Conservation (phyloP, 305 asterid species). For the Ilex paraguariensis region DNA sequence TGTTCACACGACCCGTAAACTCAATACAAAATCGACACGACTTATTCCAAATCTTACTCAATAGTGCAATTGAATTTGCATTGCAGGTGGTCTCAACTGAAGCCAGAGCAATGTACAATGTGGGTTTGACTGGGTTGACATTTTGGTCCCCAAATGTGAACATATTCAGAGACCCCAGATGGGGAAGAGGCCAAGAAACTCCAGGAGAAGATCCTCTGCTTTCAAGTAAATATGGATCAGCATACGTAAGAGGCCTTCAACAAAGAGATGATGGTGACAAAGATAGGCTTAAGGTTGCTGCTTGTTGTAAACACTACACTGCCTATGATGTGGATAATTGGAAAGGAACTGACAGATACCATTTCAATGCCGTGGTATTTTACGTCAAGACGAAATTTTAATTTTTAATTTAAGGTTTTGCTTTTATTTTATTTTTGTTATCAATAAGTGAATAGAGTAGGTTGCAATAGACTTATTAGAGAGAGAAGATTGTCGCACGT, state of each 20-base stretch:
- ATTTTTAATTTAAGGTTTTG: too few relatives aligned
- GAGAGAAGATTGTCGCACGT: too few relatives aligned
- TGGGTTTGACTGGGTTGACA: constrained; percentile 1
- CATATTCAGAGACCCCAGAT: constrained; percentile 51
- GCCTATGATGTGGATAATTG: constrained; percentile 95
- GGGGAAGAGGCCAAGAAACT: constrained; percentile 98
- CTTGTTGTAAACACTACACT: constrained; percentile 95
- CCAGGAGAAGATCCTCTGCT: constrained; percentile 98
- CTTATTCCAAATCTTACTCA: too few relatives aligned
- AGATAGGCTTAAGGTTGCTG: constrained; percentile 73
- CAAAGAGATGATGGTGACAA: constrained; percentile 62
- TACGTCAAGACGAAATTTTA: too few relatives aligned
- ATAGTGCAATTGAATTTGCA: too few relatives aligned
- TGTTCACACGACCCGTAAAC: too few relatives aligned
- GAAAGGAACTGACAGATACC: constrained; percentile 79
- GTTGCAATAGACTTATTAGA: too few relatives aligned
- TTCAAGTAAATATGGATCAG: constrained; percentile 71
- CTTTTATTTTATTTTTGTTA: too few relatives aligned
- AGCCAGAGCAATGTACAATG: constrained; percentile 8
- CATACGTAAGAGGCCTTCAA: constrained; percentile 77
- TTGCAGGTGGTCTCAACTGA: constrained; percentile 7
- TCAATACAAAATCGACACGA: too few relatives aligned
- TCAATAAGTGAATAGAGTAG: too few relatives aligned
- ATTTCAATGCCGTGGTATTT: constrained; percentile 66
- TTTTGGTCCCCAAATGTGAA: constrained; percentile 6